phyloP scores from a whole-genome alignment of 495 filamentous ascomycete genomes.

The Penicillium cataractarum region DNA sequence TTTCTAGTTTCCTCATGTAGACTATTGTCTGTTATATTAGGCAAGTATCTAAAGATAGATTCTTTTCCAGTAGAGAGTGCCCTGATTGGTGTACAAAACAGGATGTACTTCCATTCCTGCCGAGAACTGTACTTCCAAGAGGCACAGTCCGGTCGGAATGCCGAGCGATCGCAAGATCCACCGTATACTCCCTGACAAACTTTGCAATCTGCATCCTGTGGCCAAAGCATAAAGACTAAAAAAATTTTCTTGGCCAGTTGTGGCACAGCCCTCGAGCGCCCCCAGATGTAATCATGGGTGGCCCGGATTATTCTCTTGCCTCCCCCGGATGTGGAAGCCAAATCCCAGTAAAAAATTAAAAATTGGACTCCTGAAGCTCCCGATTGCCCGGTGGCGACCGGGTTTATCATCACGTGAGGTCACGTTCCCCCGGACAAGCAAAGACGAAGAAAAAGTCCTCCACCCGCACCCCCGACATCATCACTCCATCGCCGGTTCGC shows the following conservation, averaged over 20 bases:
- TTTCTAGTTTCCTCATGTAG: not conserved
- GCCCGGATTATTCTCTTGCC: constrained; percentile 18
- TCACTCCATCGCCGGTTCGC: constrained; percentile 6
- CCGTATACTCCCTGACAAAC: not conserved
- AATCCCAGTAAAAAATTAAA: no score
- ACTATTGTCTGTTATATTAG: not conserved
- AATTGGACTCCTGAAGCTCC: constrained; percentile 18
- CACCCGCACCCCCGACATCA: constrained; percentile 18
- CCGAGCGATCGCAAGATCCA: not conserved
- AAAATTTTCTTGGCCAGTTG: not conserved
- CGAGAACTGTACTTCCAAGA: not conserved
- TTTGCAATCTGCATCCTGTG: not conserved
- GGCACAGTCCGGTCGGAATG: not conserved
- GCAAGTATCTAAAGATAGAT: not conserved
- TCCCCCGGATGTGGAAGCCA: constrained; percentile 15
- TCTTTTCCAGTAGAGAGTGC: not conserved
- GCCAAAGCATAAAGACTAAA: not conserved
- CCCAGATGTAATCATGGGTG: constrained; percentile 4
- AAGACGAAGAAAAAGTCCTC: constrained; percentile 26
- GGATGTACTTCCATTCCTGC: not conserved
- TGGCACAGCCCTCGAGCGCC: not conserved
- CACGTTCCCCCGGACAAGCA: constrained; percentile 16
- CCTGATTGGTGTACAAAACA: no score
- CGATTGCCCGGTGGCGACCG: constrained; percentile 27
- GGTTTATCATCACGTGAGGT: constrained; percentile 21